Evolutionary conservation across 768 basidiomycete genomes (phyloP), one percentile per base, ranked within the genome.

Genomic region (Russula sp.): DNA sequence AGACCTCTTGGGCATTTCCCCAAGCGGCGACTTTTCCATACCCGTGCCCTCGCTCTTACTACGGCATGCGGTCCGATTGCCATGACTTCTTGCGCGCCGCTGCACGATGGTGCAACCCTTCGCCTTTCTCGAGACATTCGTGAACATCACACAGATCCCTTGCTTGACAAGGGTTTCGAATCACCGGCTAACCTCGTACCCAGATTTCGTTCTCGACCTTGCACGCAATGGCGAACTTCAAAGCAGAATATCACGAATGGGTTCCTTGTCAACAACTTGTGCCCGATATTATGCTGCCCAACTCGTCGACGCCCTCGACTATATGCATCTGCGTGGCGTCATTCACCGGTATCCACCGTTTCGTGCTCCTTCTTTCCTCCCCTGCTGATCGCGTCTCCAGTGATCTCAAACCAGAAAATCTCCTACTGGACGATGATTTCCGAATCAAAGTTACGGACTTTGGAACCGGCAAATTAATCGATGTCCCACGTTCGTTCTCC

Each of bases 391-490:
- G 56, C 50, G 32, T 36, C 47, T 22, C 53, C 71, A 86, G 85
- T 59, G 88, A 91, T 70, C 78, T 91, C 36, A 90, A 91, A 71
- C 89, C 89, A 10, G 89, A 90, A 73, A 98, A 98, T 71, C 78
- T 98, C 35, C 79, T 99, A 9, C 79, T 99, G n/a, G 93, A 96
- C 67, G 81, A 81, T 39, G 81, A 85, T 16, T 90, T 87, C 75
- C 85, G 93, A 57, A 84, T 97, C 70, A 96, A 93, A 73, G 82
- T 99, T n/a, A 91, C 93, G 16, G 97, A 99, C 72, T 98, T 98
- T 73, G 97, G 97, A 7, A 95, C 93, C 5, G 93, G 93, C 20
- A 89, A 90, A 74, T 76, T 90, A 64, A 75, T 86, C 38, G 83
- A 86, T 63, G 70, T 79, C 22, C 77, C 76, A 55, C 73, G 85